Conservation (phyloP, 169 alveolate genomes). For the Cryptosporidium meleagridis region DNA sequence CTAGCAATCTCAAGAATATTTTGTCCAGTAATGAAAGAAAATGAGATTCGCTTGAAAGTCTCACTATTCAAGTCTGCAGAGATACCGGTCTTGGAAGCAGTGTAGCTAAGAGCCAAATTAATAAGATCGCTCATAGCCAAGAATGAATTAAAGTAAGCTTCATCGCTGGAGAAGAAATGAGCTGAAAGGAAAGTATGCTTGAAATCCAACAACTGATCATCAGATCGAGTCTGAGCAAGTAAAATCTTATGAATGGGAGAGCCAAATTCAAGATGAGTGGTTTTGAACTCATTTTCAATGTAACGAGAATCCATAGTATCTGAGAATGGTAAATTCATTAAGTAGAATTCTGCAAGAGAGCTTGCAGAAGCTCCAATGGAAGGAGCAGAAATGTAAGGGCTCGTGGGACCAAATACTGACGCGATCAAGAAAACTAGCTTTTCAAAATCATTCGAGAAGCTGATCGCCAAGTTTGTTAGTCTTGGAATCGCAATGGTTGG, state of each 20-base stretch:
- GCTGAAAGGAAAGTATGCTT: constrained; percentile 4
- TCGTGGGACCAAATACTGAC: constrained; percentile 11
- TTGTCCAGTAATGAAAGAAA: constrained; percentile 24
- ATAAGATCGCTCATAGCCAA: constrained; percentile 1
- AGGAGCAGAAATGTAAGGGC: constrained; percentile 62
- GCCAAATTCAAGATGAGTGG: constrained; percentile 1
- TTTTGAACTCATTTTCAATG: constrained; percentile 8
- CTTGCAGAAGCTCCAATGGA: constrained; percentile 61
- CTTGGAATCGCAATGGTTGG: constrained; percentile 72
- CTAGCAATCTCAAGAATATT: constrained; percentile 24
- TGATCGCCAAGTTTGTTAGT: constrained; percentile 29
- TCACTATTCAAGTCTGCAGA: neutral
- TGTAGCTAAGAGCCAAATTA: neutral
- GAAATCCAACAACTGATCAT: neutral
- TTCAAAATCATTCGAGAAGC: neutral
- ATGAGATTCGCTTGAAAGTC: neutral
- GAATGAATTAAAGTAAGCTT: neutral
- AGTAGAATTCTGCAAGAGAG: neutral
- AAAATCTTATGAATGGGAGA: neutral
- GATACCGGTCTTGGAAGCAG: neutral
- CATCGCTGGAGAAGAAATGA: neutral
- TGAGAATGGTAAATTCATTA: neutral
- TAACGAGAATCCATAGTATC: neutral
- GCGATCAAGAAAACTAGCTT: constrained; percentile 5
- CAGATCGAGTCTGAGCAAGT: neutral